Evolutionary conservation across 371 early-diverging fungal genomes (phyloP).

Genomic region (Mucor indicus): DNA sequence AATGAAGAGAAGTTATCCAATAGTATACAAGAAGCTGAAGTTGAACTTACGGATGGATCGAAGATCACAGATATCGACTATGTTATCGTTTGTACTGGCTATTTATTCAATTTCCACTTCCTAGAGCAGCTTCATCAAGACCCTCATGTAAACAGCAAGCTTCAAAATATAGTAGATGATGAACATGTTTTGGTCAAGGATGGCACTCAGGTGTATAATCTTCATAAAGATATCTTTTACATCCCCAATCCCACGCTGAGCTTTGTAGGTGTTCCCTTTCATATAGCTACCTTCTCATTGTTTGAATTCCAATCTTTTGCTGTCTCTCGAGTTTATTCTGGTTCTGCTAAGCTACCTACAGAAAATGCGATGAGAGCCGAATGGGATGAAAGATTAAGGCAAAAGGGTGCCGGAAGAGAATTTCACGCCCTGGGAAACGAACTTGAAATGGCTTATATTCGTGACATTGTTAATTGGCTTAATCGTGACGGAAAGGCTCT

Average conservation of each 20-base stretch:
- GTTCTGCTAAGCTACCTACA: slow-evolving; percentile 26
- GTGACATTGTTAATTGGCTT: slow-evolving; percentile 20
- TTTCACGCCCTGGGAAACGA: slow-evolving; percentile 26
- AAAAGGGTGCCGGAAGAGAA: slow-evolving; percentile 21
- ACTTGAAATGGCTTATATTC: slow-evolving; percentile 21
- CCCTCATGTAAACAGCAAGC: background rate
- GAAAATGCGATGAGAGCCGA: slow-evolving; percentile 24
- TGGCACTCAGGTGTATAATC: slow-evolving; percentile 37
- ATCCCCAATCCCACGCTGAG: slow-evolving; percentile 51
- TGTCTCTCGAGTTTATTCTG: slow-evolving; percentile 39
- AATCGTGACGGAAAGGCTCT: slow-evolving; percentile 12
- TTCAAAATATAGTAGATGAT: slow-evolving; percentile 3
- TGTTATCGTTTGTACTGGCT: slow-evolving; percentile 62
- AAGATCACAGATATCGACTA: slow-evolving; percentile 32
- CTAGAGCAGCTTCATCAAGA: slow-evolving; percentile 17
- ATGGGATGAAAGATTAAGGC: slow-evolving; percentile 9
- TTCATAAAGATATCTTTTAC: slow-evolving; percentile 51
- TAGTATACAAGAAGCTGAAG: slow-evolving; percentile 5
- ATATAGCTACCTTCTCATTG: slow-evolving; percentile 54
- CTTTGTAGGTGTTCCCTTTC: slow-evolving; percentile 56
- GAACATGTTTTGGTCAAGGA: slow-evolving; percentile 29
- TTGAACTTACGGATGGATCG: slow-evolving; percentile 43
- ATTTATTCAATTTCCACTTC: slow-evolving; percentile 57
- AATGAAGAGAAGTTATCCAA: background rate
- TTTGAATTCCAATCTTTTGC: slow-evolving; percentile 50